Evolutionary conservation across 2,329 filamentous ascomycete species (phyloP).

Genomic region (Albifimbria verrucaria): DNA sequence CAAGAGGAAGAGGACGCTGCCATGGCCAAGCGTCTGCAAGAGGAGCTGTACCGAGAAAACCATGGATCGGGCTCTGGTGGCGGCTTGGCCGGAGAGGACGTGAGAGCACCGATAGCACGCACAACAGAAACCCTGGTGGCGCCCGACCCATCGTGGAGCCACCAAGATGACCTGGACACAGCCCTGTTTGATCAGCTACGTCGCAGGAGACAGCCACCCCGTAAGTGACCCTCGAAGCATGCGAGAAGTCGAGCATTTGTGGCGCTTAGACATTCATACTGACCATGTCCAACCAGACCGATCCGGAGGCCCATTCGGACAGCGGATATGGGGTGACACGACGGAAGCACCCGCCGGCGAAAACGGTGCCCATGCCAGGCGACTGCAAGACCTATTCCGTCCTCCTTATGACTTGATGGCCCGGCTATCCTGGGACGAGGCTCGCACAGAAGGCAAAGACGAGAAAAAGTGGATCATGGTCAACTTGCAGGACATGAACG

Average conservation of each 20-base stretch:
- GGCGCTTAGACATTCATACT: background rate
- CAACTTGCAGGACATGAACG: constrained; percentile 88
- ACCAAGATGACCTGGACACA: constrained; percentile 51
- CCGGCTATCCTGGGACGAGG: constrained; percentile 75
- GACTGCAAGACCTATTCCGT: constrained; percentile 86
- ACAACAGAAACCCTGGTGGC: constrained; percentile 90
- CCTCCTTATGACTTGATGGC: constrained; percentile 90
- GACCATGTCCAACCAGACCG: constrained; percentile 11
- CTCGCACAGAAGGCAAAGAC: constrained; percentile 80
- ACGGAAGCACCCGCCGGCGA: constrained; percentile 27
- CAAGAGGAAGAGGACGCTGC: constrained; percentile 86
- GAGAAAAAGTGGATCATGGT: constrained; percentile 92
- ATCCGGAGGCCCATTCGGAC: constrained; percentile 33
- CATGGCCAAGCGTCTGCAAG: constrained; percentile 86
- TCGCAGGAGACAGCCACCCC: constrained; percentile 31
- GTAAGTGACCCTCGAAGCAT: constrained; percentile 19
- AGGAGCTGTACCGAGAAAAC: constrained; percentile 74
- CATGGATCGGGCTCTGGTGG: constrained; percentile 34
- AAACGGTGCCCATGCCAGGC: constrained; percentile 64
- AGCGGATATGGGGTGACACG: constrained; percentile 34
- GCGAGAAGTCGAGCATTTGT: background rate
- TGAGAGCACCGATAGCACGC: constrained; percentile 86
- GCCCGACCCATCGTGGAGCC: constrained; percentile 50
- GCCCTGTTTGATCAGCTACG: constrained; percentile 66
- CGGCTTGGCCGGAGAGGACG: constrained; percentile 48